A percentile compares a stretch with the other conserved stretches of the same genome.
Conservation (phyloP, 805 yeast genomes). For the Saccharomycopsis javanensis region DNA sequence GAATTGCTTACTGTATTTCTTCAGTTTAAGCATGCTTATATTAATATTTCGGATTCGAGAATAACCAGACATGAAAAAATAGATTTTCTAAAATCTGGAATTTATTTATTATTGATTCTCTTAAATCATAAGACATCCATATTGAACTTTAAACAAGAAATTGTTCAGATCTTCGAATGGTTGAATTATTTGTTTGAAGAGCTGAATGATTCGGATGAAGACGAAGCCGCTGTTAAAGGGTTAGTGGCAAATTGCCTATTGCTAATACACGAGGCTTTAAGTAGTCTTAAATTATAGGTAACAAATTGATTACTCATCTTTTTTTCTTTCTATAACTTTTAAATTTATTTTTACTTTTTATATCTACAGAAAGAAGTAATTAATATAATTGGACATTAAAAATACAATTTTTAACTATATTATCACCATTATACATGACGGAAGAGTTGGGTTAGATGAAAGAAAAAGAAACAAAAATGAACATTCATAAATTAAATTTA, state of each 20-base stretch:
- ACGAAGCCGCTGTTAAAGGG: conserved; percentile 5
- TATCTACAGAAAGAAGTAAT: no score
- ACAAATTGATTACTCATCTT: no score
- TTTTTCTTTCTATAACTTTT: no score
- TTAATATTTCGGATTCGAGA: background rate
- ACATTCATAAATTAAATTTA: conserved; percentile 2
- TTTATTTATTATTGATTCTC: conserved; percentile 10
- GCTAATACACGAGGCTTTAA: conserved; percentile 11
- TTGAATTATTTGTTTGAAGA: conserved; percentile 16
- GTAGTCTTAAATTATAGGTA: no score
- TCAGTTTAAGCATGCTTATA: background rate
- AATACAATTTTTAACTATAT: conserved; percentile 1
- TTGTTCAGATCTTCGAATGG: conserved; percentile 12
- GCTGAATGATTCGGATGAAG: conserved; percentile 10
- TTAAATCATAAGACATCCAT: conserved; percentile 4
- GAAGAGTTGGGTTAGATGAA: background rate
- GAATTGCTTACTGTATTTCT: background rate
- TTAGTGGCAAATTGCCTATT: conserved; percentile 15
- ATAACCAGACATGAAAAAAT: conserved; percentile 7
- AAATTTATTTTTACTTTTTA: no score
- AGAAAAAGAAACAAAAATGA: background rate
- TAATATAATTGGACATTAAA: background rate
- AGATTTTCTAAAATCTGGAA: conserved; percentile 10
- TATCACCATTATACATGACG: conserved; percentile 1
- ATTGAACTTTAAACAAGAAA: background rate